These are phyloP conservation scores for Houttuynia cordata DNA, from an alignment of 164 flowering plant genomes.

Conservation along the genomic window DNA sequence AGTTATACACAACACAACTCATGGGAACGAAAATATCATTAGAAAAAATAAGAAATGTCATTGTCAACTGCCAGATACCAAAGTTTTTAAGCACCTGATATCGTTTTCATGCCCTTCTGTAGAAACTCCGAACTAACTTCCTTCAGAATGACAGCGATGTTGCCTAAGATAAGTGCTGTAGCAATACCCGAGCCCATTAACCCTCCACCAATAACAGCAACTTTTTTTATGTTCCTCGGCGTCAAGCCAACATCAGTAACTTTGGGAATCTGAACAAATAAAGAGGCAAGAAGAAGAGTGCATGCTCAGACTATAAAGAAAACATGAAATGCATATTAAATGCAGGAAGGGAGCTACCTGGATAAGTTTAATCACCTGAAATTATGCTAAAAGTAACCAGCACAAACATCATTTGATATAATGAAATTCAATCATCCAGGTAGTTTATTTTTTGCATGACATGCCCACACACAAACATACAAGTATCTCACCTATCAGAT, in stretches of 20 bases:
- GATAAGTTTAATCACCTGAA: neutral
- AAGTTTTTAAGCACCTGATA: slow-evolving; percentile 44
- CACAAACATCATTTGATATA: neutral
- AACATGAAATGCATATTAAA: neutral
- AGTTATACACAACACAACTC: no score
- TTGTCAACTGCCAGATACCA: neutral
- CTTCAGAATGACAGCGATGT: slow-evolving; percentile 63
- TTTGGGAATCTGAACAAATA: slow-evolving; percentile 52
- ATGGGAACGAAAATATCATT: no score
- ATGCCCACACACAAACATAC: neutral
- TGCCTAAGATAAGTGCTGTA: slow-evolving; percentile 65
- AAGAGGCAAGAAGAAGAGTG: neutral
- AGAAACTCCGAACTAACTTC: slow-evolving; percentile 79
- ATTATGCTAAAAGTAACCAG: neutral
- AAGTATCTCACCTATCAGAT: no score
- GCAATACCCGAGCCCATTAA: slow-evolving; percentile 98
- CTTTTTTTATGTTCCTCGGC: slow-evolving; percentile 71
- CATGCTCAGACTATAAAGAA: neutral
- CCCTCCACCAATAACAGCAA: slow-evolving; percentile 95
- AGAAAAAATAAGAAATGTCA: no score
- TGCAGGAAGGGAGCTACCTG: neutral
- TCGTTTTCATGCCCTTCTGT: slow-evolving; percentile 52
- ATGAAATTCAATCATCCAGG: neutral
- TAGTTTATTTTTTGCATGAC: neutral
- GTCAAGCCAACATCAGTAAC: slow-evolving; percentile 80